These are phyloP conservation scores for Saccharomycopsis microspora DNA, from an alignment of 805 yeast species.

Conservation along the genomic window DNA sequence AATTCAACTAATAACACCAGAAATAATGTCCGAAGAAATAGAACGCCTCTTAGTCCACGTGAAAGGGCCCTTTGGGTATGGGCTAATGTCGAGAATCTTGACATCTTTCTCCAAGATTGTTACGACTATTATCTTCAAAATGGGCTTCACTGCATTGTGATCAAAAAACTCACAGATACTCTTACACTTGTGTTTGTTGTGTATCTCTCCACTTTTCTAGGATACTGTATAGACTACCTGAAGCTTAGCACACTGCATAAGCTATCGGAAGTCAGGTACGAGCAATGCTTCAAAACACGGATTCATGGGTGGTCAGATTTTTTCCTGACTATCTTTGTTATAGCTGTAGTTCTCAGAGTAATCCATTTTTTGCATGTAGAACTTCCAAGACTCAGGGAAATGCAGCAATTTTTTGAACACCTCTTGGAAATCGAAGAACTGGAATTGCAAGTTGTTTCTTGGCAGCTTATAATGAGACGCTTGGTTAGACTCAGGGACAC, in stretches of 20 bases:
- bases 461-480: constrained; percentile 78
- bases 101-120: constrained; percentile 70
- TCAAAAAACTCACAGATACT: constrained; percentile 55
- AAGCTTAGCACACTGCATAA: constrained; percentile 24
- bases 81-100: constrained; percentile 93
- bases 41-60: constrained; percentile 39
- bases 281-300: constrained; percentile 25
- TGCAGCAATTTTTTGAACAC: constrained; percentile 64
- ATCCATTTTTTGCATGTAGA: constrained; percentile 49
- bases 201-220: constrained; percentile 64
- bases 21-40: too few relatives aligned
- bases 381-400: constrained; percentile 56
- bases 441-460: constrained; percentile 85
- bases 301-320: constrained; percentile 18
- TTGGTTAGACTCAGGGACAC: constrained; percentile 68
- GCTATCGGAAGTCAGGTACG: constrained; percentile 26
- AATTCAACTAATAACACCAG: too few relatives aligned
- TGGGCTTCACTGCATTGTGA: constrained; percentile 71
- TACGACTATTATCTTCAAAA: constrained; percentile 78
- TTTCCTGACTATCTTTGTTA: constrained; percentile 19
- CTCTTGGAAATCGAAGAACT: constrained; percentile 62
- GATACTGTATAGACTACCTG: constrained; percentile 68
- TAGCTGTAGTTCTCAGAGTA: constrained; percentile 38
- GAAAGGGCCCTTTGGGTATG: constrained; percentile 90
- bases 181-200: constrained; percentile 71